Percentiles rank a stretch among this genome's conserved stretches.
Conservation (phyloP, 306 rosid genomes). For the Sicyos baderoa region DNA sequence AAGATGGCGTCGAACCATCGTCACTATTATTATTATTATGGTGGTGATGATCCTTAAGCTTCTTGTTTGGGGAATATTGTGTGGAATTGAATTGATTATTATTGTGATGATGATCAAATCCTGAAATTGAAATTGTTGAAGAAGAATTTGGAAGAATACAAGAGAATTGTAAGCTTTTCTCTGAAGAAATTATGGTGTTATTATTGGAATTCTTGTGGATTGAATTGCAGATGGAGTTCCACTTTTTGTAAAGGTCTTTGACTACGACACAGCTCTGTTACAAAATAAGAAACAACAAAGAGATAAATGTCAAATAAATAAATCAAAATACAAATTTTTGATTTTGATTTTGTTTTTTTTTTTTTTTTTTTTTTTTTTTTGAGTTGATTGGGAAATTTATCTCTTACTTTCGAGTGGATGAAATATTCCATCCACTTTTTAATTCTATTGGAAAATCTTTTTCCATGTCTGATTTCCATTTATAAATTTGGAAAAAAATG, state of each 20-base stretch:
- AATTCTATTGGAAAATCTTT: background rate
- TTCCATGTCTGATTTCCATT: conserved; percentile 16
- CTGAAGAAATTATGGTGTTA: background rate
- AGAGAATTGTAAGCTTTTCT: conserved; percentile 44
- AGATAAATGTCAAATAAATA: conserved; percentile 20
- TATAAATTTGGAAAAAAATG: background rate
- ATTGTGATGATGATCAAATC: conserved; percentile 39
- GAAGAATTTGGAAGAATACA: conserved; percentile 58
- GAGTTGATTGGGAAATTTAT: background rate
- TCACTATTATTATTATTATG: conserved; percentile 22
- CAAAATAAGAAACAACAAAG: conserved; percentile 3
- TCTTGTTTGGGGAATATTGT: conserved; percentile 11
- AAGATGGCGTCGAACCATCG: conserved; percentile 51
- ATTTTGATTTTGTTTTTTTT: too few relatives aligned
- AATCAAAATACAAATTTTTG: too few relatives aligned
- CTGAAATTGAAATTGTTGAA: conserved; percentile 31
- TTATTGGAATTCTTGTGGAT: conserved; percentile 43
- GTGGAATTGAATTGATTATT: conserved; percentile 22
- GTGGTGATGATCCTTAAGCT: background rate
- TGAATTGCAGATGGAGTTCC: conserved; percentile 62
- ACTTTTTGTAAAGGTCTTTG: conserved; percentile 63
- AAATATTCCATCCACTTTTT: conserved; percentile 12
- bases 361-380: conserved; percentile 5
- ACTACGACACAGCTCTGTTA: conserved; percentile 51
- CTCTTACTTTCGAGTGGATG: background rate